These are phyloP conservation scores for Trypanosoma platydactyli DNA, from an alignment of 208 protist genomes.

Conservation along the genomic window DNA sequence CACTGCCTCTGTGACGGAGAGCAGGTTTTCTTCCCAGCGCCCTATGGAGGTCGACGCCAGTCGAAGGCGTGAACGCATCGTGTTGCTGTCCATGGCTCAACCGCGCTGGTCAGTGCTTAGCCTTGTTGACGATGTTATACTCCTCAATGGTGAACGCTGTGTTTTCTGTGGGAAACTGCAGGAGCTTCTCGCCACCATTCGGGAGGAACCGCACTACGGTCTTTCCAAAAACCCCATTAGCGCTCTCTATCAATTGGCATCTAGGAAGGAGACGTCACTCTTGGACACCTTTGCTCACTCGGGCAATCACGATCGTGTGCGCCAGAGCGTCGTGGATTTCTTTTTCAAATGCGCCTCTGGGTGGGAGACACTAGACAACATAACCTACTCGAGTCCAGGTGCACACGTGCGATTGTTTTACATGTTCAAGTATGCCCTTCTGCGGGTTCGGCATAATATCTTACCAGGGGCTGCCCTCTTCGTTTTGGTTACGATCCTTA, in stretches of 20 bases:
- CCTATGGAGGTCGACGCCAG: conserved; percentile 10
- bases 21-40: background rate
- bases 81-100: conserved; percentile 48
- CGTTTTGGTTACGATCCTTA: conserved; percentile 26
- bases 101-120: conserved; percentile 64
- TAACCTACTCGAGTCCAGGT: conserved; percentile 29
- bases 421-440: conserved; percentile 49
- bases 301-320: conserved; percentile 27
- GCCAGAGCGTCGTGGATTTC: conserved; percentile 32
- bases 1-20: too few relatives aligned
- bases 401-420: conserved; percentile 40
- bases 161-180: conserved; percentile 42
- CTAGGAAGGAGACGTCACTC: conserved; percentile 8
- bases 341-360: conserved; percentile 53
- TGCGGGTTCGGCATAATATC: conserved; percentile 49
- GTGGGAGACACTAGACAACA: conserved; percentile 28
- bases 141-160: conserved; percentile 42
- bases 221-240: conserved; percentile 15
- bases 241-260: conserved; percentile 20
- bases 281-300: conserved; percentile 9
- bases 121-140: conserved; percentile 61
- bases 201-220: conserved; percentile 18
- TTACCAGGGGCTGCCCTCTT: conserved; percentile 22
- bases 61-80: conserved; percentile 7
- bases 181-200: conserved; percentile 36